These are phyloP conservation scores for Sphagnum fallax DNA, from an alignment of 228 moss, liverwort and hornwort species.

Conservation along the genomic window DNA sequence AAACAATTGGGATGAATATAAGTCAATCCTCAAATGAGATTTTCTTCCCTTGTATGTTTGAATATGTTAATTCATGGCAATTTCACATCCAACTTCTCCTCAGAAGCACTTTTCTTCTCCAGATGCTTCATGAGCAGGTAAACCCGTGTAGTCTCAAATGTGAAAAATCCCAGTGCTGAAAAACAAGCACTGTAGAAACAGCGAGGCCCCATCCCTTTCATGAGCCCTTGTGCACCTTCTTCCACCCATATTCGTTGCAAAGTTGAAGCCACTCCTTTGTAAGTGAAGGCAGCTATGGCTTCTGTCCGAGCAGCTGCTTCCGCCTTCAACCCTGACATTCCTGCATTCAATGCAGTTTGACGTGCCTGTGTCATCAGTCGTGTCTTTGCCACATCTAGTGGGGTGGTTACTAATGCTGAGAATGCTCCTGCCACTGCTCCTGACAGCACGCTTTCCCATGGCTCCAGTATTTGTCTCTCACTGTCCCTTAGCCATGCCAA, in stretches of 20 bases:
- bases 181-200: constrained; percentile 73
- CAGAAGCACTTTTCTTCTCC: constrained; percentile 30
- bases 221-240: constrained; percentile 54
- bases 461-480: constrained; percentile 39
- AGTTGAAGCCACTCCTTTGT: constrained; percentile 59
- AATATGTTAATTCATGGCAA: constrained; percentile 4
- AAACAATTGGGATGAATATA: too few relatives aligned
- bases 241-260: constrained; percentile 65
- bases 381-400: constrained; percentile 78
- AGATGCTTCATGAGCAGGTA: constrained; percentile 54
- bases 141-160: constrained; percentile 60
- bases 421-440: constrained; percentile 70
- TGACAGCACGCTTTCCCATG: constrained; percentile 74
- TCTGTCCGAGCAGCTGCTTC: constrained; percentile 77
- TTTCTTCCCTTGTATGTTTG: too few relatives aligned
- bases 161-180: constrained; percentile 70
- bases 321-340: constrained; percentile 45
- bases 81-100: constrained; percentile 11
- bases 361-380: constrained; percentile 75
- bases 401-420: constrained; percentile 65
- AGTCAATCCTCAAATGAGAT: too few relatives aligned
- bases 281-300: constrained; percentile 62
- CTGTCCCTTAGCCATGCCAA: constrained; percentile 58
- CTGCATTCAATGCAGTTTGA: constrained; percentile 32
- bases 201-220: constrained; percentile 61